Percentiles rank a stretch among this genome's conserved stretches.
These are phyloP conservation scores for Tulasnella sp. DNA, from an alignment of 768 basidiomycete species.

Conservation along the genomic window DNA sequence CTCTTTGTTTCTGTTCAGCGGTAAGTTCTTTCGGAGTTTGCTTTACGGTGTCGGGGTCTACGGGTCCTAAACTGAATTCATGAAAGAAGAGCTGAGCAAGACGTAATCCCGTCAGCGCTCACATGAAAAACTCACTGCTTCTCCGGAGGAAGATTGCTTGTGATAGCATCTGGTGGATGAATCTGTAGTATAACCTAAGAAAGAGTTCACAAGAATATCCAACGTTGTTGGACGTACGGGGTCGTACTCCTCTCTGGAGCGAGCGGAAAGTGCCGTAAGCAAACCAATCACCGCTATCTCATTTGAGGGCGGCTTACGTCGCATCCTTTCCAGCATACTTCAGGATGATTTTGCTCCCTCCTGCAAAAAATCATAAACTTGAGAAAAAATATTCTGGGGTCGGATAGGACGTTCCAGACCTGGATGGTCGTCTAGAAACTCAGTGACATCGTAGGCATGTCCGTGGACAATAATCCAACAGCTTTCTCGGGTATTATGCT, in stretches of 20 bases:
- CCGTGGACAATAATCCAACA: conserved; percentile 86
- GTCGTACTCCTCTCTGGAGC: conserved; percentile 64
- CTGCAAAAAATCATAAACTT: conserved; percentile 29
- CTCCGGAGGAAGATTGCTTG: conserved; percentile 57
- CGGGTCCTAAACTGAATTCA: conserved; percentile 47
- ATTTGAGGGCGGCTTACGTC: conserved; percentile 46
- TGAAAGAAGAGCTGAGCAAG: neutral
- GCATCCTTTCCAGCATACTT: conserved; percentile 88
- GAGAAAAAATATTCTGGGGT: neutral
- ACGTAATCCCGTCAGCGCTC: neutral
- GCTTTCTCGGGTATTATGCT: conserved; percentile 45
- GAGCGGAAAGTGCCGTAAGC: neutral
- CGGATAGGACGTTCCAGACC: conserved; percentile 32
- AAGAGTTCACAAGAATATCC: conserved; percentile 62
- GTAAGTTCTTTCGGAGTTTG: conserved; percentile 56
- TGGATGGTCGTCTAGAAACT: conserved; percentile 61
- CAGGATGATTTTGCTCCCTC: conserved; percentile 76
- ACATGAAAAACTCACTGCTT: conserved; percentile 57
- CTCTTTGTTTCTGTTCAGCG: conserved; percentile 61
- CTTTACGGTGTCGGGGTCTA: conserved; percentile 61
- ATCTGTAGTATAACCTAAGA: conserved; percentile 27
- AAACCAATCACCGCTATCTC: neutral
- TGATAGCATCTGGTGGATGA: conserved; percentile 25
- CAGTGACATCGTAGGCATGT: conserved; percentile 71
- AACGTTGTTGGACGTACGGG: conserved; percentile 50